These are phyloP conservation scores for Phoenix dactylifera DNA, from an alignment of 176 grass and related monocot genomes.

Conservation along the genomic window DNA sequence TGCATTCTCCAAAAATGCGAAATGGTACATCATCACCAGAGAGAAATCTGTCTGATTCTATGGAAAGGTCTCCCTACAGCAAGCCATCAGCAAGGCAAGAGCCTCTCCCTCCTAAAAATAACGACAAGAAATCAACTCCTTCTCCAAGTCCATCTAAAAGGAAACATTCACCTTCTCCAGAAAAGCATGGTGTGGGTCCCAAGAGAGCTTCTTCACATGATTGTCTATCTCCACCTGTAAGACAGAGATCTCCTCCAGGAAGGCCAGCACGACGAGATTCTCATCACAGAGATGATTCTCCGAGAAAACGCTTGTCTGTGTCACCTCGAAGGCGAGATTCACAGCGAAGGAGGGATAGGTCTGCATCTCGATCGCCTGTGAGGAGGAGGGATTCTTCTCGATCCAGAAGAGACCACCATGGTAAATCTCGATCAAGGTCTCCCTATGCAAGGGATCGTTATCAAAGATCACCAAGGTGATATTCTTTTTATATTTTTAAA, in stretches of 20 bases:
- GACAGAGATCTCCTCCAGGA: constrained; percentile 28
- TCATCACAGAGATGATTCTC: constrained; percentile 17
- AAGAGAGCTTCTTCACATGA: constrained; percentile 46
- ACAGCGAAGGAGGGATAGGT: constrained; percentile 40
- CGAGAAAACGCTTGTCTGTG: constrained; percentile 7
- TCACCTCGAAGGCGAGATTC: constrained; percentile 33
- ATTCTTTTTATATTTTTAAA: neutral
- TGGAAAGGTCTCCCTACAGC: constrained; percentile 24
- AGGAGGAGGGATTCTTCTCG: constrained; percentile 45
- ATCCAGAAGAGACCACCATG: constrained; percentile 43
- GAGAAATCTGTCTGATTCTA: constrained; percentile 21
- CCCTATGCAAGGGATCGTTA: constrained; percentile 43
- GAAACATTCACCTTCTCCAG: constrained; percentile 27
- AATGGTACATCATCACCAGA: constrained; percentile 34
- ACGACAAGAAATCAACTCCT: constrained; percentile 20
- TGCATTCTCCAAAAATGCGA: constrained; percentile 17
- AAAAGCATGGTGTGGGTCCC: constrained; percentile 28
- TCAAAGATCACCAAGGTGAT: constrained; percentile 55
- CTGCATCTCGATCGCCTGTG: constrained; percentile 54
- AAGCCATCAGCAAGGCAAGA: constrained; percentile 27
- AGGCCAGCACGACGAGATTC: constrained; percentile 7
- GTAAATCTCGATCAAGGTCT: constrained; percentile 59
- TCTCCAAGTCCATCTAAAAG: constrained; percentile 35
- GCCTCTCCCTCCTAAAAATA: constrained; percentile 18
- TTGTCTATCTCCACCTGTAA: constrained; percentile 34